Evolutionary conservation across 78 protist species (phyloP).

Genomic region (Chrysochromulina parva): DNA sequence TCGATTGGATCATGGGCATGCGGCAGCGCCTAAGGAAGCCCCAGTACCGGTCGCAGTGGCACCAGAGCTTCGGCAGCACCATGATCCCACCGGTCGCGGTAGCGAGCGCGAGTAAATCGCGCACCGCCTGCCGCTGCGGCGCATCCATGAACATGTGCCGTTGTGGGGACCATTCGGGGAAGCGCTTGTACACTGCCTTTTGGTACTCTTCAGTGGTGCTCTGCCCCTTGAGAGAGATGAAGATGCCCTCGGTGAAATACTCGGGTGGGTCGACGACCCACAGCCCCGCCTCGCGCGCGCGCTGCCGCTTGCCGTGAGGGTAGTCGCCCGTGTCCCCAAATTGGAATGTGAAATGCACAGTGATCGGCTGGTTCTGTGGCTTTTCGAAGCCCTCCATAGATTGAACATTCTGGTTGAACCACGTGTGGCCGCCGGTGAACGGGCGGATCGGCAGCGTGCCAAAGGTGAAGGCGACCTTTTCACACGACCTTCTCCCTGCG

Average conservation of each 20-base stretch:
- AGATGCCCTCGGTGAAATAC: not conserved
- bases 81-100: not conserved
- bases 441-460: not conserved
- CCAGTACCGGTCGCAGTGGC: conserved; percentile 13
- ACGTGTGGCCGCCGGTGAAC: conserved; percentile 1
- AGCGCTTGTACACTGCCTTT: not conserved
- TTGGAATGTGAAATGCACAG: not conserved
- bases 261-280: conserved; percentile 28
- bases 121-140: not conserved
- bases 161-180: not conserved
- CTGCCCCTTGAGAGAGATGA: not conserved
- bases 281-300: not conserved
- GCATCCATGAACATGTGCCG: not conserved
- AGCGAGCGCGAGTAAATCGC: not conserved
- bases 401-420: not conserved
- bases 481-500: too few relatives aligned
- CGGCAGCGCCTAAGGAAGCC: not conserved
- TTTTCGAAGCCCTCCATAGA: not conserved
- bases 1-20: not conserved
- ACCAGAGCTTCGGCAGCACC: not conserved
- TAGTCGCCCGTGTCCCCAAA: not conserved
- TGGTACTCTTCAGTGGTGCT: not conserved
- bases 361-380: not conserved
- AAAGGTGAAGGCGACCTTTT: not conserved
- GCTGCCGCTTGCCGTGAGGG: conserved; percentile 25